Conservation (phyloP, 2,329 filamentous ascomycete species). For the Trichophyton benhamiae region DNA sequence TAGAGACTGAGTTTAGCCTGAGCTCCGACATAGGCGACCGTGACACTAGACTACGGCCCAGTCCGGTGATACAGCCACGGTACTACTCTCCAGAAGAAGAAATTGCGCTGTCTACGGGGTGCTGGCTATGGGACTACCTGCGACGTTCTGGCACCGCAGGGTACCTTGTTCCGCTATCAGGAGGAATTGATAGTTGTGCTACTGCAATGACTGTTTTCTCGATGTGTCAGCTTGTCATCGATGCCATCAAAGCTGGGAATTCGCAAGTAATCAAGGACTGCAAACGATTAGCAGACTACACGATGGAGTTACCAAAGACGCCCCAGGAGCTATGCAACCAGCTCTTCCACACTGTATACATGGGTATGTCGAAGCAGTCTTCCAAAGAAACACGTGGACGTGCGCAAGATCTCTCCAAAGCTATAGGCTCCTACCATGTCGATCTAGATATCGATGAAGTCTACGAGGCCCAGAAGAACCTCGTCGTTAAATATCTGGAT, state of each 20-base stretch:
- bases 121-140: constrained; percentile 25
- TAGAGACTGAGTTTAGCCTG: constrained; percentile 21
- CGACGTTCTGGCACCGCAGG: constrained; percentile 19
- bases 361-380: constrained; percentile 56
- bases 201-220: constrained; percentile 23
- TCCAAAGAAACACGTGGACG: constrained; percentile 52
- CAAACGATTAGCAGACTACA: constrained; percentile 26
- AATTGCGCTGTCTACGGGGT: constrained; percentile 16
- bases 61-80: constrained; percentile 12
- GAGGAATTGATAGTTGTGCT: constrained; percentile 24
- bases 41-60: constrained; percentile 12
- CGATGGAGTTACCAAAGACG: constrained; percentile 38
- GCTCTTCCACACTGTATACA: constrained; percentile 52
- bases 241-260: constrained; percentile 19
- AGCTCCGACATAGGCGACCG: constrained; percentile 14
- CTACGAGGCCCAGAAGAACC: constrained; percentile 28
- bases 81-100: constrained; percentile 20
- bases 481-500: constrained; percentile 37
- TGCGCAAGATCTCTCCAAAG: constrained; percentile 45
- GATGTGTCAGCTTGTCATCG: constrained; percentile 23
- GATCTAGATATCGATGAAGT: constrained; percentile 60
- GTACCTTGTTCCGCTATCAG: constrained; percentile 23
- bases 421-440: constrained; percentile 57
- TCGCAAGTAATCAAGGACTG: constrained; percentile 19
- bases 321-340: constrained; percentile 46